Evolutionary conservation across 208 protist species (phyloP).

Genomic region (Lotmaria passim): DNA sequence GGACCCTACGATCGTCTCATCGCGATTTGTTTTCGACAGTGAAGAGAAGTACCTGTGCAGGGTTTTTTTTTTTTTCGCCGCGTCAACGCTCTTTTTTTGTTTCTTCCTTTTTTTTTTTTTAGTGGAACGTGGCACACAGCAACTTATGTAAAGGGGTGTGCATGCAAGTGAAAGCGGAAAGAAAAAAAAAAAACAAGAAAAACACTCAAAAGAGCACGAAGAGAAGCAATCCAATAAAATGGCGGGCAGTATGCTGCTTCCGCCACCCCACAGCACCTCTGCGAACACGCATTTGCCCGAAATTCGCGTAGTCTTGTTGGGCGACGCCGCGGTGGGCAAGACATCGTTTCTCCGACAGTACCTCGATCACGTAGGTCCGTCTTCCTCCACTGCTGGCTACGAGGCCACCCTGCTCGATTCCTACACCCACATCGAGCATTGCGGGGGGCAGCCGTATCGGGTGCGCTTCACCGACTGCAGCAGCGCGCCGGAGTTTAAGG

Average conservation of each 20-base stretch:
- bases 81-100: slow-evolving; percentile 14
- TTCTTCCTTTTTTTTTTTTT: too few species aligned
- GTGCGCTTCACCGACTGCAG: slow-evolving; percentile 66
- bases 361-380: slow-evolving; percentile 31
- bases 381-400: slow-evolving; percentile 21
- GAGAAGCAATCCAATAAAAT: too few species aligned
- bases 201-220: too few species aligned
- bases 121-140: too few species aligned
- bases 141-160: too few species aligned
- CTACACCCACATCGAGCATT: slow-evolving; percentile 34
- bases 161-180: not conserved
- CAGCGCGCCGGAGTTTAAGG: slow-evolving; percentile 43
- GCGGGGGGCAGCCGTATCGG: slow-evolving; percentile 42
- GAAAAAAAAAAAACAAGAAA: not conserved
- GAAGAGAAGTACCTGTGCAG: not conserved
- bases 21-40: too few species aligned
- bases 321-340: slow-evolving; percentile 56
- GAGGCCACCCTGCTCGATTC: slow-evolving; percentile 62
- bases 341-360: slow-evolving; percentile 63
- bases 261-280: slow-evolving; percentile 7
- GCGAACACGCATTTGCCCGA: slow-evolving; percentile 17
- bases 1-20: too few species aligned
- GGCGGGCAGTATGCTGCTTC: slow-evolving; percentile 1
- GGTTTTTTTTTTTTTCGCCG: not conserved
- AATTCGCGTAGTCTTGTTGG: slow-evolving; percentile 49